Percentiles rank a stretch among this genome's conserved stretches.
Evolutionary conservation across 2,329 filamentous ascomycete species (phyloP).

Genomic region (Exophiala sideris): DNA sequence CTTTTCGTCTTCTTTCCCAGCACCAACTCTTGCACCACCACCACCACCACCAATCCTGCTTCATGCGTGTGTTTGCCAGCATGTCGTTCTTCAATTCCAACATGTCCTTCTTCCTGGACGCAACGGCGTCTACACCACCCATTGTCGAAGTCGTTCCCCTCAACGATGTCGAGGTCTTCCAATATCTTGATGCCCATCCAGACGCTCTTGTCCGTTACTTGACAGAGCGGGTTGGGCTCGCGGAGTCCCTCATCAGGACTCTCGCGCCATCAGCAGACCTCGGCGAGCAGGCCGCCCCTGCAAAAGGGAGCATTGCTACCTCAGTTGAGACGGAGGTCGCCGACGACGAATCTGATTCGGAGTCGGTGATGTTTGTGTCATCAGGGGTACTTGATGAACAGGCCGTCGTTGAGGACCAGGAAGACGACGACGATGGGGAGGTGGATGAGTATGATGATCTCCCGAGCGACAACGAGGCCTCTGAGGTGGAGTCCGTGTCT

Average conservation of each 20-base stretch:
- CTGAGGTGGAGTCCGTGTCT: neutral
- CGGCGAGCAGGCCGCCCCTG: neutral
- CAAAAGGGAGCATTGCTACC: neutral
- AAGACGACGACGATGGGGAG: constrained; percentile 1
- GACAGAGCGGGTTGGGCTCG: constrained; percentile 2
- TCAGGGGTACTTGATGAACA: neutral
- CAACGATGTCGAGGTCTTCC: constrained; percentile 6
- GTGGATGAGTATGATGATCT: neutral
- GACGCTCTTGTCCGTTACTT: constrained; percentile 12
- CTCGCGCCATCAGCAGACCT: neutral
- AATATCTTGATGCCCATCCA: constrained; percentile 19
- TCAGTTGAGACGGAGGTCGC: neutral
- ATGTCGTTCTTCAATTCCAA: constrained; percentile 14
- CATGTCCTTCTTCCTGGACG: constrained; percentile 13
- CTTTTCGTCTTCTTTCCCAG: neutral
- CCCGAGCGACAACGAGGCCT: neutral
- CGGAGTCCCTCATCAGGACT: constrained; percentile 2
- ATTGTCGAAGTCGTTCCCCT: constrained; percentile 8
- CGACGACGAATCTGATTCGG: neutral
- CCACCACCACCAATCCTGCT: neutral
- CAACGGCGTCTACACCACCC: constrained; percentile 4
- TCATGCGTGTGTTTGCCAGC: neutral
- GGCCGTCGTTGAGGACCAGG: neutral
- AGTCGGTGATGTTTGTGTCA: neutral
- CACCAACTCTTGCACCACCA: neutral